phyloP scores from a whole-genome alignment of 306 rosid species.

The Trifolium dubium region DNA sequence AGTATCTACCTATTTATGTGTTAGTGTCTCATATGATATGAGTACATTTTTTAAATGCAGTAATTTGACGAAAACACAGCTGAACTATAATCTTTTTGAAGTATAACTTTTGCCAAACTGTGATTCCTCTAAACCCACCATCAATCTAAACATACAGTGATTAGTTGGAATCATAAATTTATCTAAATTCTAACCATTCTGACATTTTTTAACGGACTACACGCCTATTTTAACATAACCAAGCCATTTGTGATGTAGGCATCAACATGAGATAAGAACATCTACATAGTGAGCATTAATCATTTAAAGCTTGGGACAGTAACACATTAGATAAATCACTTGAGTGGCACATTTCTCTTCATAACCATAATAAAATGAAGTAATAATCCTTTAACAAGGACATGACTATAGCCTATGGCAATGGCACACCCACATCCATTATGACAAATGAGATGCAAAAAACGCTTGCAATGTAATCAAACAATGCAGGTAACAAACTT shows the following conservation, averaged over 20 bases:
- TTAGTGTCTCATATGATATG: background rate
- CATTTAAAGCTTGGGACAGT: background rate
- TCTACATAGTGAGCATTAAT: background rate
- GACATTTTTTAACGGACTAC: background rate
- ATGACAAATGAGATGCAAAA: slow-evolving; percentile 9
- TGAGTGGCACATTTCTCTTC: slow-evolving; percentile 26
- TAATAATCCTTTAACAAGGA: slow-evolving; percentile 14
- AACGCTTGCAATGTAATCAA: slow-evolving; percentile 13
- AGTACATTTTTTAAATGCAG: background rate
- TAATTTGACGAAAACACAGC: too few species aligned
- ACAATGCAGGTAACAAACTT: slow-evolving; percentile 18
- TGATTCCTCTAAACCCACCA: too few species aligned
- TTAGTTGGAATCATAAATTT: background rate
- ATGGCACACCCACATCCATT: background rate
- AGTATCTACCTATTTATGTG: slow-evolving; percentile 5
- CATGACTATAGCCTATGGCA: background rate
- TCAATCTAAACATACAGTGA: too few species aligned
- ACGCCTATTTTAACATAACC: slow-evolving; percentile 5
- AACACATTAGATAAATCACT: background rate
- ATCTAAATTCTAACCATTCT: background rate
- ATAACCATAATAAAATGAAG: background rate
- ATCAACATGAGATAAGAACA: background rate
- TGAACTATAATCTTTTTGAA: too few species aligned
- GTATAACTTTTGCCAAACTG: too few species aligned
- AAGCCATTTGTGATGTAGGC: background rate